Evolutionary conservation across 352 stramenopile genomes (phyloP).

Genomic region (Phytophthora agathidicida): DNA sequence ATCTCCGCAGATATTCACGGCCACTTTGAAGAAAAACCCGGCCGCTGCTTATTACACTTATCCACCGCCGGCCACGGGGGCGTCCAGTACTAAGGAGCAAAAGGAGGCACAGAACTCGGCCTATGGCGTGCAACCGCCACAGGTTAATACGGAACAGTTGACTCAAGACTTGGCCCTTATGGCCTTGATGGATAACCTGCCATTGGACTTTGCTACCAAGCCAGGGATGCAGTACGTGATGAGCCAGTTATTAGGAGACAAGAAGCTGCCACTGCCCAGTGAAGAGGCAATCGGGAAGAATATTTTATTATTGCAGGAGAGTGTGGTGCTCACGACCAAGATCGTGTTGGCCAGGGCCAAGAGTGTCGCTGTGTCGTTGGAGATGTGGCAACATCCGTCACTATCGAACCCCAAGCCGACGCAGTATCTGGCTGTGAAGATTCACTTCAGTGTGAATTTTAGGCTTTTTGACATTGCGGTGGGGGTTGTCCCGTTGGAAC

Average conservation of each 20-base stretch:
- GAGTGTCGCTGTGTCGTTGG: conserved; percentile 69
- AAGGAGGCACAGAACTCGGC: conserved; percentile 23
- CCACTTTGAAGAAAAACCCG: conserved; percentile 35
- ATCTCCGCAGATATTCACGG: conserved; percentile 31
- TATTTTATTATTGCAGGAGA: conserved; percentile 74
- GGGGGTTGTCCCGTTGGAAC: conserved; percentile 54
- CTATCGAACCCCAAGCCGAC: conserved; percentile 32
- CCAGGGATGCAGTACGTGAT: conserved; percentile 78
- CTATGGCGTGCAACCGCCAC: conserved; percentile 31
- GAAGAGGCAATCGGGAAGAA: conserved; percentile 68
- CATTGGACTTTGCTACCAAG: conserved; percentile 59
- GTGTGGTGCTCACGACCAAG: conserved; percentile 69
- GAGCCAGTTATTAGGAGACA: conserved; percentile 69
- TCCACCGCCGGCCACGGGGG: conserved; percentile 5
- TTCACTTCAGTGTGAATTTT: conserved; percentile 85
- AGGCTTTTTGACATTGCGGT: conserved; percentile 67
- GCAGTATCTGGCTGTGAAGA: conserved; percentile 71
- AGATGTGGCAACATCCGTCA: conserved; percentile 63
- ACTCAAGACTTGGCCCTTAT: conserved; percentile 77
- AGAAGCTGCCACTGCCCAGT: conserved; percentile 60
- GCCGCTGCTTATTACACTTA: conserved; percentile 26
- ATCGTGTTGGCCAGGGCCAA: conserved; percentile 63
- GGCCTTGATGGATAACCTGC: conserved; percentile 77
- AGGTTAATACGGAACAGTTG: conserved; percentile 65
- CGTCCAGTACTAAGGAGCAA: conserved; percentile 54